Evolutionary conservation across 495 filamentous ascomycete genomes (phyloP).

Genomic region (Penicillium herquei): DNA sequence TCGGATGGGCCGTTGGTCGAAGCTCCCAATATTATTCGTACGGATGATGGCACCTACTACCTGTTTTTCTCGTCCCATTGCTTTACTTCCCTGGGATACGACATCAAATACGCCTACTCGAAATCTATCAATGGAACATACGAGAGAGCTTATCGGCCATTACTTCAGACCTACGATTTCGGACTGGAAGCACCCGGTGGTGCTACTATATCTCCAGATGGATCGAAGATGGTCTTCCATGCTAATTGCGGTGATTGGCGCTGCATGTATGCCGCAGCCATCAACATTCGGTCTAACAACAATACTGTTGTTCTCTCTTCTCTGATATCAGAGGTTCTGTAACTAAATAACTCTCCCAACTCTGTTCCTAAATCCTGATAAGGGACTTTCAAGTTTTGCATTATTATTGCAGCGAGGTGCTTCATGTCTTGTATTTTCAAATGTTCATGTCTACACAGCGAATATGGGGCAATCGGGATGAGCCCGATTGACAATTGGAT

Average conservation of each 20-base stretch:
- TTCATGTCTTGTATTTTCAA: too few species aligned
- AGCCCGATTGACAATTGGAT: too few species aligned
- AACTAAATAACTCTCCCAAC: slow-evolving; percentile 2
- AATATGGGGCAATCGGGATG: too few species aligned
- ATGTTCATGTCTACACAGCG: too few species aligned
- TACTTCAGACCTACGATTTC: slow-evolving; percentile 41
- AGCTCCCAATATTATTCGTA: slow-evolving; percentile 52
- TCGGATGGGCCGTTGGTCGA: slow-evolving; percentile 59
- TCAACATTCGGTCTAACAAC: slow-evolving; percentile 24
- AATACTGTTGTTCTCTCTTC: slow-evolving; percentile 15
- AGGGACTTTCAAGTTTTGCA: too few species aligned
- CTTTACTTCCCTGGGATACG: slow-evolving; percentile 50
- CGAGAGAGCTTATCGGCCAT: slow-evolving; percentile 26
- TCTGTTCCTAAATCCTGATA: neutral
- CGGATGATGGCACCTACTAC: slow-evolving; percentile 48
- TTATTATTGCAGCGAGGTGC: too few species aligned
- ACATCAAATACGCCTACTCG: slow-evolving; percentile 54
- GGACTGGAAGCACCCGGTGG: slow-evolving; percentile 51
- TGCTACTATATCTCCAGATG: slow-evolving; percentile 44
- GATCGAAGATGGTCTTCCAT: slow-evolving; percentile 50
- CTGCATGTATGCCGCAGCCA: slow-evolving; percentile 32
- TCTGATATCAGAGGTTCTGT: slow-evolving; percentile 2
- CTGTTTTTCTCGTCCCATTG: slow-evolving; percentile 61
- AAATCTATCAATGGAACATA: slow-evolving; percentile 48
- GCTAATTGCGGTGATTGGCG: slow-evolving; percentile 42